Evolutionary conservation across 805 yeast genomes (phyloP), one percentile per base, ranked within the genome.

Genomic region (Pichia nakasei): DNA sequence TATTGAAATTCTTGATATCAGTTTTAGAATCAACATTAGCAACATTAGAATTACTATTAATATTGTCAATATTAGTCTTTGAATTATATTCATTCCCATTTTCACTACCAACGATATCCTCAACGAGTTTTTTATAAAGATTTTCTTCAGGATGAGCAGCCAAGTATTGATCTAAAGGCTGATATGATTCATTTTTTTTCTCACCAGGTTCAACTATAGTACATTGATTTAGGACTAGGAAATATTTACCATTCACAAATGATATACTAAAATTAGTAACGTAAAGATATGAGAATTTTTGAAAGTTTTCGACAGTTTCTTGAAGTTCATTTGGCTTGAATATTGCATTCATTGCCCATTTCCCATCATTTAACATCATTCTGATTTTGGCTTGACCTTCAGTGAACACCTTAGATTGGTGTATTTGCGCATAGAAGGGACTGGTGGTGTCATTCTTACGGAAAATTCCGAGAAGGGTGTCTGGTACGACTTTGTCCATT

Each of bases 81-180:
- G 9, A 2, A 27, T 8, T 27, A 27, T 5, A 6, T 13, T 13
- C 12, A 6, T 6, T 6, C 12, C 15, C n/a, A 3, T 24, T 6
- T 2, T 37, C 9, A 22, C 13, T 31, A 15, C 31, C 24, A n/a
- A 22, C 20, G 5, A 24, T 11, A n/a, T 13, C 12, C 41, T 51
- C 45, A 27, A 38, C 38, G 44, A 46, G 9, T 46, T 53, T 42
- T 43, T 53, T 51, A 31, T 47, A 40, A 42, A 42, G 13, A 39
- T 72, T 76, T 53, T 76, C 80, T 32, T 72, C 73, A 4, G 85
- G 83, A 59, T 82, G 78, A 15, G 65, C 67, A 33, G 64, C 69
- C 51, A 78, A 75, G 56, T 80, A 81, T 19, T 71, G 72, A 56
- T 81, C 87, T 34, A 81, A 37, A 37, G 47, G 52, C 22, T 45